phyloP scores from a whole-genome alignment of 202 grass and related monocot species.

The Musa balbisiana region DNA sequence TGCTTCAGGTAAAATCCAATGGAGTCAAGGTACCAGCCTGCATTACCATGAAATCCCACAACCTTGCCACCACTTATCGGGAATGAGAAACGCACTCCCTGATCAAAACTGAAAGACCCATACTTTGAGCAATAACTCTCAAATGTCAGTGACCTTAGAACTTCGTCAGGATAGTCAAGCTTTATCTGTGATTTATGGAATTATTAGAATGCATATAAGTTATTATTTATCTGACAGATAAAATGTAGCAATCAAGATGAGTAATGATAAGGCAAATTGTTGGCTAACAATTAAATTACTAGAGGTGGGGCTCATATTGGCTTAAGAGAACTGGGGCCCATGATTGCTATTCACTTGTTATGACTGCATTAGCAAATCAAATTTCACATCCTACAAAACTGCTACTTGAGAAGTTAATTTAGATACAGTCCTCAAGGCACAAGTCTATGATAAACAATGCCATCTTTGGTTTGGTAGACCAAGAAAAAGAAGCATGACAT shows the following conservation, averaged over 20 bases:
- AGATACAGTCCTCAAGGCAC: too few relatives aligned
- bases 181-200: conserved; percentile 35
- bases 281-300: too few relatives aligned
- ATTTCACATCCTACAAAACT: too few relatives aligned
- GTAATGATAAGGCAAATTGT: too few relatives aligned
- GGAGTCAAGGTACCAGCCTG: conserved; percentile 58
- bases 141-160: conserved; percentile 62
- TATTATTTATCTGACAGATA: background rate
- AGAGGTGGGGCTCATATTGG: too few relatives aligned
- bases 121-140: conserved; percentile 55
- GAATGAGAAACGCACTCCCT: conserved; percentile 54
- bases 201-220: background rate
- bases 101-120: conserved; percentile 63
- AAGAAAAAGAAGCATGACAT: too few relatives aligned
- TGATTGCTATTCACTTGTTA: too few relatives aligned
- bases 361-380: too few relatives aligned
- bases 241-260: background rate
- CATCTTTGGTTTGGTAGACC: too few relatives aligned
- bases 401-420: too few relatives aligned
- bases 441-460: too few relatives aligned
- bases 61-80: conserved; percentile 50
- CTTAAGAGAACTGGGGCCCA: too few relatives aligned
- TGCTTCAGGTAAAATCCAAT: conserved; percentile 71
- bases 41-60: conserved; percentile 62
- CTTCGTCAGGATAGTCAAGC: conserved; percentile 55